Conservation (phyloP, 1,284 basidiomycete genomes). For the Macrocybe sp. region DNA sequence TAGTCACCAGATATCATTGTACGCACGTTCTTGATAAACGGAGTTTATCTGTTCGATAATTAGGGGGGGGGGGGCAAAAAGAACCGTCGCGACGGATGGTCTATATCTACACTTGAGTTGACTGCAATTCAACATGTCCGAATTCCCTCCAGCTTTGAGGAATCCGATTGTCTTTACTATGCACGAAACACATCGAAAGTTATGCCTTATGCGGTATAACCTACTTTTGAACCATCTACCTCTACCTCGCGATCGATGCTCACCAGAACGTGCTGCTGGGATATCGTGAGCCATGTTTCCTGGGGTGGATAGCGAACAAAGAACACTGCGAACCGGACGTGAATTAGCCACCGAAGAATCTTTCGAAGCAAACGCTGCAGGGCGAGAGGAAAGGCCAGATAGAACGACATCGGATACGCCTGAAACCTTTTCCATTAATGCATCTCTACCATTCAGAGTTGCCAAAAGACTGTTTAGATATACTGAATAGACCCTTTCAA, state of each 20-base stretch:
- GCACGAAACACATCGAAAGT: too few species aligned
- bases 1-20: too few species aligned
- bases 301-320: background rate
- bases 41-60: too few species aligned
- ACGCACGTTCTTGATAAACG: too few species aligned
- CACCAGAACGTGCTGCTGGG: conserved; percentile 9
- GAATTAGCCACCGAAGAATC: background rate
- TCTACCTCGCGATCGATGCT: conserved; percentile 9
- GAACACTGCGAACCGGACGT: background rate
- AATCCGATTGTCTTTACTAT: too few species aligned
- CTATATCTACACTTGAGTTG: too few species aligned
- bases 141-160: too few species aligned
- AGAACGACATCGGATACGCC: conserved; percentile 10
- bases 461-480: conserved; percentile 27
- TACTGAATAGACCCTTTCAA: conserved; percentile 12
- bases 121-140: too few species aligned
- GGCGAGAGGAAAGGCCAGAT: conserved; percentile 3
- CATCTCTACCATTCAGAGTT: conserved; percentile 18
- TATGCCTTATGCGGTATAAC: too few species aligned
- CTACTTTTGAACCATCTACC: background rate
- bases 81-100: too few species aligned
- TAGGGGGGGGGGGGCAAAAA: too few species aligned
- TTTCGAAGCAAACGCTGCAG: background rate
- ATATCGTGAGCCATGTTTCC: background rate
- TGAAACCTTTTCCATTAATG: conserved; percentile 8